Percentiles rank a stretch among this genome's conserved stretches.
These are phyloP conservation scores for Cladosporium sp. DNA, from an alignment of 2,329 filamentous ascomycete species.

Conservation along the genomic window DNA sequence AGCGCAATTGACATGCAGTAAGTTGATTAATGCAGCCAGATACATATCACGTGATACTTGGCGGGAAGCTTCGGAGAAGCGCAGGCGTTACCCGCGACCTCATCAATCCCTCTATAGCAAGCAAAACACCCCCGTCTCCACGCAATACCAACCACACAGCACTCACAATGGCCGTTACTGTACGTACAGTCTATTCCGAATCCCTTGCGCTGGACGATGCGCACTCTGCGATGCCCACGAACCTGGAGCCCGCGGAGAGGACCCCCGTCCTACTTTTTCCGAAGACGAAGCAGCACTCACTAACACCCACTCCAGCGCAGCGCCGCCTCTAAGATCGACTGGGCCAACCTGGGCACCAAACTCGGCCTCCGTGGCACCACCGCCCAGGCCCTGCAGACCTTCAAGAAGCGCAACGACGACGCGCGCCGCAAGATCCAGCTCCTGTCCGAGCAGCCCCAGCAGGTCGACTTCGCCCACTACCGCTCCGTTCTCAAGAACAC, in stretches of 20 bases:
- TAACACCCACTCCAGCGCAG: conserved; percentile 63
- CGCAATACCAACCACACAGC: conserved; percentile 11
- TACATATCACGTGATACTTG: neutral
- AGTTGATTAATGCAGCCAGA: too few species aligned
- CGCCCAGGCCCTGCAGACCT: conserved; percentile 81
- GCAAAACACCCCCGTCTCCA: conserved; percentile 8
- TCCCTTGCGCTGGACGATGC: neutral
- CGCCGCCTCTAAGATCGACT: conserved; percentile 99
- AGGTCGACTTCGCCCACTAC: conserved; percentile 92
- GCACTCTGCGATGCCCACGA: neutral
- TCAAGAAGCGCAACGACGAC: conserved; percentile 99
- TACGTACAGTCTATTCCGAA: conserved; percentile 5
- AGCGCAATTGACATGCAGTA: too few species aligned
- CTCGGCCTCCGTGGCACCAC: conserved; percentile 96
- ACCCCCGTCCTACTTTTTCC: conserved; percentile 10
- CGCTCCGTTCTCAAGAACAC: conserved; percentile 91
- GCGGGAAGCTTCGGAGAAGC: neutral
- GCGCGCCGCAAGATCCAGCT: conserved; percentile 86
- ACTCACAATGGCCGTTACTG: conserved; percentile 13
- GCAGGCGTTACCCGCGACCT: conserved; percentile 4
- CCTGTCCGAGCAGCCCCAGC: conserved; percentile 77
- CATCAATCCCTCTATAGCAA: conserved; percentile 8
- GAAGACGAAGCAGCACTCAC: conserved; percentile 2
- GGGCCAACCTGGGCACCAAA: conserved; percentile 88
- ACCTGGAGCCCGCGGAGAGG: neutral